These are phyloP conservation scores for Crithidia mellificae DNA, from an alignment of 208 protist species.

Conservation along the genomic window DNA sequence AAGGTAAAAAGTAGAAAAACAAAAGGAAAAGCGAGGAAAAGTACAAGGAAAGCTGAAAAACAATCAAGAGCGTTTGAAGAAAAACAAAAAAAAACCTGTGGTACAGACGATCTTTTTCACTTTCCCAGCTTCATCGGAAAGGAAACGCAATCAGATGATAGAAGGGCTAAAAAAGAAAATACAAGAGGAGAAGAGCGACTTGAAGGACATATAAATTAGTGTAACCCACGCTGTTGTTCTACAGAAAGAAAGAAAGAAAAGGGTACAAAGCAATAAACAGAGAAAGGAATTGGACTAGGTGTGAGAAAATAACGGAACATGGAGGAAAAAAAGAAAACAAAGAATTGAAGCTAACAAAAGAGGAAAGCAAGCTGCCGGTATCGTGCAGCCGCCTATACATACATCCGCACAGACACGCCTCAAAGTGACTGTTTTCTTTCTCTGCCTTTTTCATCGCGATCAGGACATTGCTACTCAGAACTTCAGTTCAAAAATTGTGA, in stretches of 20 bases:
- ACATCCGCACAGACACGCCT: background rate
- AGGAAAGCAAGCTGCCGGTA: constrained; percentile 15
- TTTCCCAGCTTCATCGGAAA: background rate
- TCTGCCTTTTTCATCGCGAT: background rate
- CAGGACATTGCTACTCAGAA: background rate
- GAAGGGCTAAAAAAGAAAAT: background rate
- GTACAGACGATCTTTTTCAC: background rate
- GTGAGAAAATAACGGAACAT: constrained; percentile 16
- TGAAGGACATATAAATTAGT: background rate
- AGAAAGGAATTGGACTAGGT: background rate
- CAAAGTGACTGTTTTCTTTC: background rate
- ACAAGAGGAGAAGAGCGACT: background rate
- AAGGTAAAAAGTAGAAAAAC: background rate
- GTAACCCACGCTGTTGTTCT: background rate
- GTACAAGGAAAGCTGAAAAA: constrained; percentile 1
- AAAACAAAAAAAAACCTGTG: no score
- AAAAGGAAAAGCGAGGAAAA: no score
- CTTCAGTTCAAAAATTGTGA: no score
- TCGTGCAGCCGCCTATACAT: constrained; percentile 11
- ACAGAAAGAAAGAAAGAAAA: constrained; percentile 19
- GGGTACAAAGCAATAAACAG: background rate
- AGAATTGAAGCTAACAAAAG: constrained; percentile 9
- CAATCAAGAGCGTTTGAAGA: background rate
- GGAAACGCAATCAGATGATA: no score
- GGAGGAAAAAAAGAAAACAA: background rate